A percentile compares a stretch with the other conserved stretches of the same genome.
Evolutionary conservation across 306 rosid genomes (phyloP).

Genomic region (Parietaria judaica): DNA sequence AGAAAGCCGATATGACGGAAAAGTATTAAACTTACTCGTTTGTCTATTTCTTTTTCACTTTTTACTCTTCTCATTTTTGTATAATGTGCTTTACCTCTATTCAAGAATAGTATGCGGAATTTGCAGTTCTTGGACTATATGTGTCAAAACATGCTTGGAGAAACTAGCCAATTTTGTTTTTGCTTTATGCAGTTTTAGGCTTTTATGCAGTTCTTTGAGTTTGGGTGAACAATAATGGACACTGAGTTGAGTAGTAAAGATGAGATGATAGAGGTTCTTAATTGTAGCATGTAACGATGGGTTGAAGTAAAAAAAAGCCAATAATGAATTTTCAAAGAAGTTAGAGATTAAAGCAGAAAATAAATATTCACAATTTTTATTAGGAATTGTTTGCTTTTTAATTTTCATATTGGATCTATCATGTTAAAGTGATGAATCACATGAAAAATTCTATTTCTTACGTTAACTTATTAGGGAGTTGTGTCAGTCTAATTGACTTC

Average conservation of each 20-base stretch:
- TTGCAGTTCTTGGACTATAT: neutral
- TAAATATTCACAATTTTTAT: too few relatives aligned
- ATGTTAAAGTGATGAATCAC: too few relatives aligned
- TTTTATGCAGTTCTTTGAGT: too few relatives aligned
- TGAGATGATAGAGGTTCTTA: neutral
- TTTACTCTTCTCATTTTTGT: constrained; percentile 19
- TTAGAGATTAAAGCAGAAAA: neutral
- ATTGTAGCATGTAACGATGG: neutral
- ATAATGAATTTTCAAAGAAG: neutral
- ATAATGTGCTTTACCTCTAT: constrained; percentile 10
- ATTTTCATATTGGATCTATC: too few relatives aligned
- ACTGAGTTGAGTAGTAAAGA: too few relatives aligned
- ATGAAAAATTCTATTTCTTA: too few relatives aligned
- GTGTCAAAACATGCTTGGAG: neutral
- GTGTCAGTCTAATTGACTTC: too few relatives aligned
- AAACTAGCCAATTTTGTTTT: neutral
- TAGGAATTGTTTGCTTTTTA: too few relatives aligned
- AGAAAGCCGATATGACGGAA: constrained; percentile 97
- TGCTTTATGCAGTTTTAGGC: too few relatives aligned
- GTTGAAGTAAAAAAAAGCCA: neutral
- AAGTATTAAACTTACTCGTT: constrained; percentile 39
- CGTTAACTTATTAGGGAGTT: too few relatives aligned
- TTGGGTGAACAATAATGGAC: too few relatives aligned
- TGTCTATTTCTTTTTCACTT: constrained; percentile 8
- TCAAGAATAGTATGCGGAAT: neutral